Evolutionary conservation across 768 basidiomycete species (phyloP).

Genomic region (Tulasnella sp.): DNA sequence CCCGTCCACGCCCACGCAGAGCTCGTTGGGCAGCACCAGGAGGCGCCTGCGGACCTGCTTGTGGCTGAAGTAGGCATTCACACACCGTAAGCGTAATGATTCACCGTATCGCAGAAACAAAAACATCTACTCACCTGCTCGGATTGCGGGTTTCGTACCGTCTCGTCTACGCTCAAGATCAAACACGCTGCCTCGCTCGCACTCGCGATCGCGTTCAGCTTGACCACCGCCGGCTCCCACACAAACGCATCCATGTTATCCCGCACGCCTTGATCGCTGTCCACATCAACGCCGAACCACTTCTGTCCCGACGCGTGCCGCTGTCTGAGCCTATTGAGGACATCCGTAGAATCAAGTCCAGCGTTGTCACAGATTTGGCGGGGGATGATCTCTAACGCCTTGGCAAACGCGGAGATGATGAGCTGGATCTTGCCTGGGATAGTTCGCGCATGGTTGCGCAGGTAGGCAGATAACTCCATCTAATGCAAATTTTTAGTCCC

Average conservation of each 20-base stretch:
- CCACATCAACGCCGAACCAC: constrained; percentile 94
- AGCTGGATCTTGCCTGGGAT: constrained; percentile 95
- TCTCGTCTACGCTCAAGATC: constrained; percentile 95
- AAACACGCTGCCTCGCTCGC: constrained; percentile 94
- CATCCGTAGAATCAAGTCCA: constrained; percentile 92
- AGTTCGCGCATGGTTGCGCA: constrained; percentile 79
- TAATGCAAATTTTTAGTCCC: constrained; percentile 26
- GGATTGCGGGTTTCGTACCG: constrained; percentile 89
- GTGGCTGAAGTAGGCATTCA: constrained; percentile 38
- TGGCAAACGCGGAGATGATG: constrained; percentile 90
- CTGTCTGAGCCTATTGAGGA: constrained; percentile 96
- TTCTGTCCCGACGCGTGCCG: constrained; percentile 73
- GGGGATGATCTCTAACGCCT: constrained; percentile 94
- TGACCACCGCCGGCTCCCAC: constrained; percentile 95
- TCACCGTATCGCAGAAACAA: constrained; percentile 16
- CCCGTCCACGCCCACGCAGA: constrained; percentile 76
- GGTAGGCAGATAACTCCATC: constrained; percentile 97
- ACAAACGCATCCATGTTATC: constrained; percentile 98
- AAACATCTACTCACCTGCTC: constrained; percentile 55
- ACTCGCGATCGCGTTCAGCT: constrained; percentile 89
- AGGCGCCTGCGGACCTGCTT: constrained; percentile 79
- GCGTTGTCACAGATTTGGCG: constrained; percentile 99
- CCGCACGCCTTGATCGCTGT: constrained; percentile 75
- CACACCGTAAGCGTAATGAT: not conserved
- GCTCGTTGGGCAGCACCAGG: constrained; percentile 86